phyloP scores from a whole-genome alignment of 2,329 filamentous ascomycete species.

The Curvularia eragrostidis region DNA sequence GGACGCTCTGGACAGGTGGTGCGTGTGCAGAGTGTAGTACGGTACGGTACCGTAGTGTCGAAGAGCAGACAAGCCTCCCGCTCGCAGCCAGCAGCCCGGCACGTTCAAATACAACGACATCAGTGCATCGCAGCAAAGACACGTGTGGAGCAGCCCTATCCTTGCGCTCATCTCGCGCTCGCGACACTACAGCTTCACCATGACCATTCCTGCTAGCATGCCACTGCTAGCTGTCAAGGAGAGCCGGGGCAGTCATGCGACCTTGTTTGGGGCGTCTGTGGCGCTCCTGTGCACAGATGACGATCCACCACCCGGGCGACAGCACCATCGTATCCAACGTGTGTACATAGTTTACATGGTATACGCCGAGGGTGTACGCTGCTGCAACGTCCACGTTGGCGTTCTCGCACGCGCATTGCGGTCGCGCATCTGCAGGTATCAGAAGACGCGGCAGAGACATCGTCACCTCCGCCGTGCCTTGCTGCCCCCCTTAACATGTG shows the following conservation, averaged over 20 bases:
- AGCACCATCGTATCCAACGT: conserved; percentile 8
- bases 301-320: conserved; percentile 29
- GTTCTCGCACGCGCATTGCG: neutral
- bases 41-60: too few species aligned
- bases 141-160: conserved; percentile 40
- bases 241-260: conserved; percentile 40
- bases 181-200: conserved; percentile 38
- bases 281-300: conserved; percentile 39
- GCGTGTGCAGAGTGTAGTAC: too few species aligned
- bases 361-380: neutral
- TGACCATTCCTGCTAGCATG: conserved; percentile 35
- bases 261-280: conserved; percentile 43
- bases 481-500: conserved; percentile 1
- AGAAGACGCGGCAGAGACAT: neutral
- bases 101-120: conserved; percentile 43
- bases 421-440: neutral
- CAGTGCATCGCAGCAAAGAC: conserved; percentile 34
- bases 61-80: neutral
- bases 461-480: neutral
- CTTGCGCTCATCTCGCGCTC: conserved; percentile 39
- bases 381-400: neutral
- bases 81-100: conserved; percentile 30
- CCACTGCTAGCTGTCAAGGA: conserved; percentile 36
- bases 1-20: conserved; percentile 29
- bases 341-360: neutral